A percentile compares a stretch with the other conserved stretches of the same genome.
These are phyloP conservation scores for Clavariopsis aquatica DNA, from an alignment of 495 filamentous ascomycete genomes.

Conservation along the genomic window DNA sequence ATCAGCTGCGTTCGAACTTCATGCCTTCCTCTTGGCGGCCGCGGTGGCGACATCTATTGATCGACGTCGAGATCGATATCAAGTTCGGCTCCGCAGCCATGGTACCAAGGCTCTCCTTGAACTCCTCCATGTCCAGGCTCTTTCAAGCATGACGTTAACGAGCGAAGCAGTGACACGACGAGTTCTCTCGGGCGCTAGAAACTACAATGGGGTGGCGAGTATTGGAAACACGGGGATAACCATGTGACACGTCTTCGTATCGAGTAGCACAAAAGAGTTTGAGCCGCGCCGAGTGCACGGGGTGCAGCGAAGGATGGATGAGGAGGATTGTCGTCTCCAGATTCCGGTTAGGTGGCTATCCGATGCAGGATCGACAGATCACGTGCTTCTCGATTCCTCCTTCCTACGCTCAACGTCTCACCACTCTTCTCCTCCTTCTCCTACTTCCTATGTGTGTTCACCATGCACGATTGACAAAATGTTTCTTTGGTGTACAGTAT, in stretches of 20 bases:
- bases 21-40: background rate
- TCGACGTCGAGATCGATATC: background rate
- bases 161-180: background rate
- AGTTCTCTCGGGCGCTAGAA: background rate
- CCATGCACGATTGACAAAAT: no score
- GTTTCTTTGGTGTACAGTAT: no score
- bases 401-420: no score
- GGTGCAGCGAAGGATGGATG: background rate
- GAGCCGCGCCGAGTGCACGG: background rate
- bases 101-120: background rate
- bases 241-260: background rate
- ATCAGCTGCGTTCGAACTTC: background rate
- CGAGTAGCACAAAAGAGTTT: background rate
- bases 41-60: background rate
- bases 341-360: background rate
- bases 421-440: no score
- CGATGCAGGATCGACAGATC: no score
- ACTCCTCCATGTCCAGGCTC: background rate
- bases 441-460: no score
- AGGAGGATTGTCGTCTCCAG: background rate
- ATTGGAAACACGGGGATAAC: background rate
- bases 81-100: background rate
- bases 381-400: no score
- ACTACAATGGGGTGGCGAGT: background rate
- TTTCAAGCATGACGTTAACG: background rate